phyloP scores from a whole-genome alignment of 75 land plant genomes.

The Adiantum capillusveneris region DNA sequence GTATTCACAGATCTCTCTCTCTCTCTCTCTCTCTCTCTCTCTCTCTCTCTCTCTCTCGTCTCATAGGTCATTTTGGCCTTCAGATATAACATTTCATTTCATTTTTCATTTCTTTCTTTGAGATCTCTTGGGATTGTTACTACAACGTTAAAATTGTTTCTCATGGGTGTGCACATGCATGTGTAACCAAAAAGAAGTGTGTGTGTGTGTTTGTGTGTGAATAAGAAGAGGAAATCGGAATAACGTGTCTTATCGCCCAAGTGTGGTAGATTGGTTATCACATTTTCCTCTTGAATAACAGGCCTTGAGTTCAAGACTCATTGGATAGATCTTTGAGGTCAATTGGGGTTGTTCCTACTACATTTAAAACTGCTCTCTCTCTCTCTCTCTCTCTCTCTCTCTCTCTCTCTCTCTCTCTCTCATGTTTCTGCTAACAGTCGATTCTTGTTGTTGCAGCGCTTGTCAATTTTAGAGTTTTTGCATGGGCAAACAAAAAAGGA shows the following conservation, averaged over 20 bases:
- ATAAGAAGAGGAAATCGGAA: background rate
- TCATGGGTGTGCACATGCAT: background rate
- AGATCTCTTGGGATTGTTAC: no score
- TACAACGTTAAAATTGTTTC: background rate
- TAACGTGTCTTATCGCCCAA: background rate
- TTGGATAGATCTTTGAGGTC: no score
- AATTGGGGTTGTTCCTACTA: background rate
- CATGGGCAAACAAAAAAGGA: slow-evolving; percentile 23
- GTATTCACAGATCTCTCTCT: slow-evolving; percentile 20
- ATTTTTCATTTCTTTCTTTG: no score
- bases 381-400: slow-evolving; percentile 3
- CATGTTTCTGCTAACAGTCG: no score
- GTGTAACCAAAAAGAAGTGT: no score
- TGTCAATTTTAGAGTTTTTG: slow-evolving; percentile 32
- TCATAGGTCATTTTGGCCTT: no score
- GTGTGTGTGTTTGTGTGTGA: background rate
- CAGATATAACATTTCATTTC: no score
- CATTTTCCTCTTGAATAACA: background rate
- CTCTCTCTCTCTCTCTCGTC: slow-evolving; percentile 41
- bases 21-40: background rate
- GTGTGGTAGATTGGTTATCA: background rate
- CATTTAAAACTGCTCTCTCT: background rate
- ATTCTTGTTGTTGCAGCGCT: slow-evolving; percentile 22
- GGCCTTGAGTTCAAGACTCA: no score
- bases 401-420: background rate